These are phyloP conservation scores for Pestalotiopsis sp. DNA, from an alignment of 2,329 filamentous ascomycete species.

Conservation along the genomic window DNA sequence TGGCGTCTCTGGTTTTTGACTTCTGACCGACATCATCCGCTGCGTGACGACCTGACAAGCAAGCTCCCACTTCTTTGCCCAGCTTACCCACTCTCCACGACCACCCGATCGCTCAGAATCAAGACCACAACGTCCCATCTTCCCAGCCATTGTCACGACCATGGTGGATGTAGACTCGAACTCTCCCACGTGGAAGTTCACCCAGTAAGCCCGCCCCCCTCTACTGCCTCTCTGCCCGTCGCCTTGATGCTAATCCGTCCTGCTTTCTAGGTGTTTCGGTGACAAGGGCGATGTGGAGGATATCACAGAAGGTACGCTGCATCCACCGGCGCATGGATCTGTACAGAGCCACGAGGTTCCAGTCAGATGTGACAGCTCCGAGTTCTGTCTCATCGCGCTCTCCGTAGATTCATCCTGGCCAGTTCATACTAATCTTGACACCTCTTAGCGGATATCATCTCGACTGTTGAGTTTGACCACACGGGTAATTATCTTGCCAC, in stretches of 20 bases:
- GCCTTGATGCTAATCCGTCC: background rate
- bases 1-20: background rate
- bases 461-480: conserved; percentile 88
- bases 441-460: conserved; percentile 80
- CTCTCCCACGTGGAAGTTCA: conserved; percentile 99
- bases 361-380: conserved; percentile 2
- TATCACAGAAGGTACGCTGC: conserved; percentile 83
- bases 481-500: conserved; percentile 88
- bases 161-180: conserved; percentile 97
- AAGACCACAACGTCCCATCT: background rate
- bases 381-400: background rate
- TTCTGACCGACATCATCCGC: conserved; percentile 1
- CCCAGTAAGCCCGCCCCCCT: conserved; percentile 70
- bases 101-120: background rate
- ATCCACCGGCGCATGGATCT: background rate
- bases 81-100: conserved; percentile 1
- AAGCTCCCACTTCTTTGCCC: conserved; percentile 12
- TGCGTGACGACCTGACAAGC: background rate
- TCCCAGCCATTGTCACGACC: conserved; percentile 46
- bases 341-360: background rate
- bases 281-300: conserved; percentile 99
- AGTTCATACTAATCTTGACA: conserved; percentile 17
- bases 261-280: conserved; percentile 80
- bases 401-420: background rate
- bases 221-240: conserved; percentile 16